A percentile compares a stretch with the other conserved stretches of the same genome.
These are phyloP conservation scores for Neonectria coccinea DNA, from an alignment of 2,329 filamentous ascomycete species.

Conservation along the genomic window DNA sequence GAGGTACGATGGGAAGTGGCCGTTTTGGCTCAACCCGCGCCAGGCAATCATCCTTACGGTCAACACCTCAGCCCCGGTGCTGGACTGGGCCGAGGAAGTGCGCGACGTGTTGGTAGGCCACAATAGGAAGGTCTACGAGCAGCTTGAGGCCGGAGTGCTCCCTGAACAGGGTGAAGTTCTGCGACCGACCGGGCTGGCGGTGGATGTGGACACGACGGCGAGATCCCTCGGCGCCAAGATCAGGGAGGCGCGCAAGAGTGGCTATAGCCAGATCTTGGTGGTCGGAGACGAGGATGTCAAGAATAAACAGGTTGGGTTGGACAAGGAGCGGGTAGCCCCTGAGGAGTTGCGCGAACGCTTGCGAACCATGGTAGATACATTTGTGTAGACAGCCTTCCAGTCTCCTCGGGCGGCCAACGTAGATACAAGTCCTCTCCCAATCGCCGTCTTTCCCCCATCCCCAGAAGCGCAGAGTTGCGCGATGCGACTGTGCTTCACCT, in stretches of 20 bases:
- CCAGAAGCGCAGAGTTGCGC: conserved; percentile 20
- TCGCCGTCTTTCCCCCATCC: conserved; percentile 6
- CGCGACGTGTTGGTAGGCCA: conserved; percentile 65
- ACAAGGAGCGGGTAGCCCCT: conserved; percentile 57
- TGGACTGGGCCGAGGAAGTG: conserved; percentile 61
- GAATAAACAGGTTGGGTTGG: conserved; percentile 64
- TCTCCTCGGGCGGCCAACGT: conserved; percentile 23
- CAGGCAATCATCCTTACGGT: conserved; percentile 82
- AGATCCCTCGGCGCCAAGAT: conserved; percentile 76
- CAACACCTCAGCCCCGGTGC: conserved; percentile 68
- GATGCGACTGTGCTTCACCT: conserved; percentile 15
- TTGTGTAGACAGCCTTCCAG: conserved; percentile 53
- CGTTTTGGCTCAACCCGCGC: conserved; percentile 88
- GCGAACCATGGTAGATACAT: conserved; percentile 59
- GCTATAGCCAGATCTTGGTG: conserved; percentile 80
- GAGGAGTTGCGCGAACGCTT: conserved; percentile 59
- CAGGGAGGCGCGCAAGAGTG: conserved; percentile 75
- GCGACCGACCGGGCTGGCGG: conserved; percentile 70
- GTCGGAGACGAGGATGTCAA: conserved; percentile 75
- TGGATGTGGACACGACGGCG: conserved; percentile 76
- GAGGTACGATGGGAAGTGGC: conserved; percentile 82
- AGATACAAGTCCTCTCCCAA: conserved; percentile 25
- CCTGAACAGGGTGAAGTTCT: conserved; percentile 57
- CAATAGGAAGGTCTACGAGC: conserved; percentile 48
- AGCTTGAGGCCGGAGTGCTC: conserved; percentile 46